Evolutionary conservation across 352 stramenopile genomes (phyloP), one percentile per base, ranked within the genome.

Genomic region (Globisporangium spiculum): DNA sequence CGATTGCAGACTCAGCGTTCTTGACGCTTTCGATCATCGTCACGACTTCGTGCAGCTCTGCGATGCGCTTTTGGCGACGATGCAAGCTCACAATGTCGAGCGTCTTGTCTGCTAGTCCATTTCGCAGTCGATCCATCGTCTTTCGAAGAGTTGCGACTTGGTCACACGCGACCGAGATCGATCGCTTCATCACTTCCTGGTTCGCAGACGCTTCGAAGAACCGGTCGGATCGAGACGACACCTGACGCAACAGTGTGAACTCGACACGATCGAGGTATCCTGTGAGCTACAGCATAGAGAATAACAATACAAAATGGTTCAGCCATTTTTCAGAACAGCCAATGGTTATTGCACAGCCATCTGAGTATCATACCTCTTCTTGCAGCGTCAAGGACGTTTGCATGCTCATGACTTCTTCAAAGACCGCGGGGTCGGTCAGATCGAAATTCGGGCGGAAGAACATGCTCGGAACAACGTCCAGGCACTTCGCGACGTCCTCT

Each of bases 81-180:
- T 96, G 86, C n/a, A 96, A 77, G 67, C 84, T 93, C 68, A 96
- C 83, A 65, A 96, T 96, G 59, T 93, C 88, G 36, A 96, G 77
- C 1, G 88, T 93, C 72, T 94, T 94, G 67, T 93, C 85, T 7
- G 88, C 86, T 2, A 96, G 75, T 14, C 87, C 81, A 59, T 88
- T 93, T 5, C 86, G 83, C 57, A 96, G 66, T 18, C 88, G 80
- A 60, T 94, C 81, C 88, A 96, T 94, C 12, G 88, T 94, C 72
- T 84, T 86, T 14, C 87, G 91, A 27, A 96, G 67, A 6, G 82
- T 86, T 34, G 86, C 81, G 12, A 96, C 88, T 75, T 96, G 85
- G 56, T 94, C 84, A 22, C 86, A 96, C 0, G 88, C 88, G 65
- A 80, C 75, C 32, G 69, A 80, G 57, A 96, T 92, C 26, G 84